Percentiles rank a stretch among this genome's conserved stretches.
Conservation (phyloP, 345 rosid species). For the Cardiospermum halicacabum region DNA sequence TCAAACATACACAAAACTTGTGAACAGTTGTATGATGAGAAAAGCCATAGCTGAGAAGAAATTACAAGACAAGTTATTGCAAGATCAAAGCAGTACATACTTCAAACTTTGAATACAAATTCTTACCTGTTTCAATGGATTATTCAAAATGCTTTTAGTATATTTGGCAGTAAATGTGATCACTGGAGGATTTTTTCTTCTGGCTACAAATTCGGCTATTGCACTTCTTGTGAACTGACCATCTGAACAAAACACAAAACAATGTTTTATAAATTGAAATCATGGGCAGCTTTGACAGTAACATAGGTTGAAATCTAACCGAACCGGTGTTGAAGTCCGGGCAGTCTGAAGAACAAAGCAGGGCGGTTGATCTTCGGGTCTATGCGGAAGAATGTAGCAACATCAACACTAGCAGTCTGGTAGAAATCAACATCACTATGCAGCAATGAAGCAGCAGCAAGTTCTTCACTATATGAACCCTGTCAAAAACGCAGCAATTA, state of each 20-base stretch:
- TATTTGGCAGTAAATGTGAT: not conserved
- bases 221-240: conserved; percentile 12
- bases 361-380: conserved; percentile 7
- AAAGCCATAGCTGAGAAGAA: conserved; percentile 13
- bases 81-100: not conserved
- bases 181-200: not conserved
- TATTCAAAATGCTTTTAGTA: not conserved
- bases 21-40: not conserved
- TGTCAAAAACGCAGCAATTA: not conserved
- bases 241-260: not conserved
- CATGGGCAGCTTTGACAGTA: not conserved
- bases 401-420: not conserved
- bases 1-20: conserved; percentile 3
- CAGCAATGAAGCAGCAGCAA: conserved; percentile 12
- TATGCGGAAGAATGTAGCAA: not conserved
- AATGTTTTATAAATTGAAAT: not conserved
- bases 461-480: conserved; percentile 11
- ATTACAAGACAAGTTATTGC: not conserved
- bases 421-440: conserved; percentile 11
- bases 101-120: not conserved
- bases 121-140: conserved; percentile 15
- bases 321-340: not conserved
- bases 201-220: conserved; percentile 7
- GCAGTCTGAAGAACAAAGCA: conserved; percentile 2
- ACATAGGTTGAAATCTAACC: not conserved